Evolutionary conservation across 352 stramenopile genomes (phyloP).

Genomic region (Globisporangium parvum): DNA sequence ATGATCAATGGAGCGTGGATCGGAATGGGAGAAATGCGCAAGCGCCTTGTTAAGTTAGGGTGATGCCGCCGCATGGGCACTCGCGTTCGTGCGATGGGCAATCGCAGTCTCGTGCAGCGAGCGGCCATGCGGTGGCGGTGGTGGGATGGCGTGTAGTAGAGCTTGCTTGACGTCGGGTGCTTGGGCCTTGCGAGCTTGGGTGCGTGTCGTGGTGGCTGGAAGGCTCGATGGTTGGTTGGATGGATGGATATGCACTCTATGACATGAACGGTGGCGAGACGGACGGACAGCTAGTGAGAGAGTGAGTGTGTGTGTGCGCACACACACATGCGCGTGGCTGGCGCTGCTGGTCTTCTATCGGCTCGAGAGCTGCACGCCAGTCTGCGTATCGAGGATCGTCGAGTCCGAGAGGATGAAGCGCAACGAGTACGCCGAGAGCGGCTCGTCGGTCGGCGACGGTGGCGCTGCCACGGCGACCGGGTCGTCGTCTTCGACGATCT

Average conservation of each 20-base stretch:
- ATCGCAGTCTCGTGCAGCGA: no score
- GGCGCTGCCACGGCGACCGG: constrained; percentile 4
- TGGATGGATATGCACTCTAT: constrained; percentile 1
- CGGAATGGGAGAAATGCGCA: no score
- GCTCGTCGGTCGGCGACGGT: constrained; percentile 7
- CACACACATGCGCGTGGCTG: background rate
- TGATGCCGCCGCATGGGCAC: no score
- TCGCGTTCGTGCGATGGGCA: no score
- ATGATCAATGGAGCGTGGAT: no score
- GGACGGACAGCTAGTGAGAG: background rate
- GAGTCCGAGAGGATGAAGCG: constrained; percentile 76
- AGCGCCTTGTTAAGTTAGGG: no score
- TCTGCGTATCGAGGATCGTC: constrained; percentile 65
- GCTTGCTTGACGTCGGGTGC: no score
- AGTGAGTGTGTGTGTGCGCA: no score
- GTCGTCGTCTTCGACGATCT: constrained; percentile 33
- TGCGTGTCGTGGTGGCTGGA: no score
- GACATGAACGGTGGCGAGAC: background rate
- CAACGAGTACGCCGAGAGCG: constrained; percentile 72
- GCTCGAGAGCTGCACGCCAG: constrained; percentile 28
- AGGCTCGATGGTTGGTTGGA: background rate
- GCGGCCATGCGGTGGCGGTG: no score
- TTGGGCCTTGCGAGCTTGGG: no score
- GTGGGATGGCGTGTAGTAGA: no score
- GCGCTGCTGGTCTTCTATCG: background rate